Base-by-base conservation (phyloP, 306 rosid genomes). In the Dalbergia cochinchinensis region DNA sequence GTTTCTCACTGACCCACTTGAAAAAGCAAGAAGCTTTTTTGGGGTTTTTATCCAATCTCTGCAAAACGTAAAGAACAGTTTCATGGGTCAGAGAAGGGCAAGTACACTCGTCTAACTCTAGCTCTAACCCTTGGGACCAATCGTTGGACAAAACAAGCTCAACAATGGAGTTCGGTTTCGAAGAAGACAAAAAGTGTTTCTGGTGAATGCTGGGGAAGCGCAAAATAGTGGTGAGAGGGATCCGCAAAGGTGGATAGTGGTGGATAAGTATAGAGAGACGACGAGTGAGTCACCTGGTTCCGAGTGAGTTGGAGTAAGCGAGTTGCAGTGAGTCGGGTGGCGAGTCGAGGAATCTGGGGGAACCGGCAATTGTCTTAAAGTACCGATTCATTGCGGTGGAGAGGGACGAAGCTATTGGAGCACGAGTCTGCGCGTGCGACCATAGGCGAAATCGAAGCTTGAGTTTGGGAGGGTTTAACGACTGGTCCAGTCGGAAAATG, bases 71-170 rank as follows among this genome's bases (percentile, higher is more conserved):
- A 59, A 92, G 35, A 35, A 83, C 91, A 16, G 89, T 83, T 82
- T 88, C 99, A 71, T 91, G 98, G 84, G 94, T 78, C 80, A 90
- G 67, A 0, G 80, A 47, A 0, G 87, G 86, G 70, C 48, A 35
- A 26, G 31, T 26, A 9, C 83, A 73, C 59, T 85, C 83, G 31
- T 80, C 86, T 35, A 95, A 84, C 82, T 89, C 90, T 31, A 8
- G 11, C 81, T 89, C 92, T 57, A 92, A 68, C 78, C 47, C 89
- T 20, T 87, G 73, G 19, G 98, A 95, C 98, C 99, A 95, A 65
- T 87, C 85, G 53, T 85, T 84, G 71, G 89, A 65, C 53, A 78
- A 39, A 77, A 91, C 60, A 75, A 91, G 90, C 33, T 91, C 89
- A 39, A 85, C 65, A 42, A 87, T 80, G 65, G 97, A 87, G 83